phyloP scores from a whole-genome alignment of 257 asterid genomes.

The Cynanchum wilfordii region DNA sequence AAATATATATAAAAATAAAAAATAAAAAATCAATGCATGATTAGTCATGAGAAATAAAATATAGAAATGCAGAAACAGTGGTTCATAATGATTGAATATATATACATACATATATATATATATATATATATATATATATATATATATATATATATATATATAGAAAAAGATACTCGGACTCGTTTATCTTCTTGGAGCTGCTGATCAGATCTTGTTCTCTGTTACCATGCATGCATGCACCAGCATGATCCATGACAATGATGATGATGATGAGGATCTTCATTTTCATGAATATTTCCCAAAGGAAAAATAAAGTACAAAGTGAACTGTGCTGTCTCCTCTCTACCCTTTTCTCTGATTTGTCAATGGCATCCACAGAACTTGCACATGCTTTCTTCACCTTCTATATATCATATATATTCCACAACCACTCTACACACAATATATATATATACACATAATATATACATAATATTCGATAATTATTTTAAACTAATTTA shows the following conservation, averaged over 20 bases:
- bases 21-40: too few relatives aligned
- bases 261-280: neutral
- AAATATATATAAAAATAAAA: too few relatives aligned
- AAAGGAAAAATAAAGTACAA: neutral
- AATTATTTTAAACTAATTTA: too few relatives aligned
- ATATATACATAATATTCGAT: too few relatives aligned
- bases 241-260: neutral
- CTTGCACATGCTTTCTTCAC: conserved; percentile 4
- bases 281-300: neutral
- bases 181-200: neutral
- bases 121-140: neutral
- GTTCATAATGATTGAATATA: too few relatives aligned
- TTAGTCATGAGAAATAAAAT: neutral
- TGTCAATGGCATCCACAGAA: neutral
- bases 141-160: too few relatives aligned
- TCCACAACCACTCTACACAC: neutral
- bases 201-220: neutral
- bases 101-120: neutral
- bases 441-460: too few relatives aligned
- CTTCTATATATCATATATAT: neutral
- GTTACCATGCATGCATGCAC: neutral
- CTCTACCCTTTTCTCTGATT: neutral
- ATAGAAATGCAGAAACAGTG: neutral
- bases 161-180: neutral
- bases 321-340: conserved; percentile 4